Base-by-base conservation (phyloP, 257 asterid genomes). In the Solanum appendiculatum region DNA sequence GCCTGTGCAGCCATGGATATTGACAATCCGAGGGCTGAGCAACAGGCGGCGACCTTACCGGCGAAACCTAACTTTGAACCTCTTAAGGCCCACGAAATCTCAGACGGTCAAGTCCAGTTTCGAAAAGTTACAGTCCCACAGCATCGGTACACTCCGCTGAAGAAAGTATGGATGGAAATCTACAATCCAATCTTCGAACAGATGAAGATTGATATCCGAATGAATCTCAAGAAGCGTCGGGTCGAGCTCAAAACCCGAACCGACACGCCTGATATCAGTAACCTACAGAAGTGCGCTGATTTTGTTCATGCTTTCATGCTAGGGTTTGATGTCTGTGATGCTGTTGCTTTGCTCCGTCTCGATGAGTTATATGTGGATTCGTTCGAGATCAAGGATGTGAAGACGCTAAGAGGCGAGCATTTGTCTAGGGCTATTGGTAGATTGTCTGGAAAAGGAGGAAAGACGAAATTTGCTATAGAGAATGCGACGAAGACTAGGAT, bases 221-320 rank as follows among this genome's bases (percentile, higher is more conserved):
- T 96, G 98, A 96, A 96, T 86, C 95, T 95, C 86, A 95, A 93
- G 86, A 92, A 95, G 63, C 95, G 96, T 27, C 91, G 96, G 72
- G 98, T 96, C 20, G 98, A 96, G 90, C 93, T 96, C 9, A 96
- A 96, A 85, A 96, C 99, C 86, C 95, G 94, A 5, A 10, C 86
- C 44, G 97, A 96, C 74, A 96, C 99, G 1, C 98, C 99, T n/a
- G 99, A 96, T 31, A 89, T 93, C 10, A 93, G 97, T 89, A 91
- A 96, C 87, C 93, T 96, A 81, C 98, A 95, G 84, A 96, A 93
- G 25, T 92, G 94, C 85, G 98, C 99, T 3, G 99, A 96, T 72
- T 95, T 96, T n/a, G 95, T 93, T 21, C 99, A 96, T 89, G 98
- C 99, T 4, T 96, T 96, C 89, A 92, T 91, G 94, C 93, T 96